Percentiles rank a stretch among this genome's conserved stretches.
phyloP scores from a whole-genome alignment of 768 basidiomycete species.

The Porphyrellus cyaneotinctus region DNA sequence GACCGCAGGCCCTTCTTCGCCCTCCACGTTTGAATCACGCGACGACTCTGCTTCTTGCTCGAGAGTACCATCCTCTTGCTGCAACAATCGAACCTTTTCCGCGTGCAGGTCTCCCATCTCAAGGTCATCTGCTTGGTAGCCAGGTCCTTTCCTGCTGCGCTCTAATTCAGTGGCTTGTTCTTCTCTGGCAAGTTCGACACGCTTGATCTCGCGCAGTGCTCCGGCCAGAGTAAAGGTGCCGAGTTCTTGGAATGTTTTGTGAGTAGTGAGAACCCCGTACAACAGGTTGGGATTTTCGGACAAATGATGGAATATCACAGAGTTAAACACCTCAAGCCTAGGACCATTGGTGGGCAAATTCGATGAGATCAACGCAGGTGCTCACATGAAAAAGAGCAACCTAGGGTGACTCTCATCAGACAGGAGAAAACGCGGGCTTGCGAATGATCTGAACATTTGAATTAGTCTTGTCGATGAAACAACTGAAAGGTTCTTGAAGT shows the following conservation, averaged over 20 bases:
- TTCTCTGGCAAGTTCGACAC: slow-evolving; percentile 67
- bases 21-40: slow-evolving; percentile 6
- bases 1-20: slow-evolving; percentile 10
- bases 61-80: slow-evolving; percentile 42
- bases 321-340: slow-evolving; percentile 91
- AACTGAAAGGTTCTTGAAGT: slow-evolving; percentile 76
- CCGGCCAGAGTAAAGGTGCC: slow-evolving; percentile 86
- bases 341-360: neutral
- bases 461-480: slow-evolving; percentile 79
- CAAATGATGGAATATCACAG: slow-evolving; percentile 72
- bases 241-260: slow-evolving; percentile 83
- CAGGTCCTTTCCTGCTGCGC: slow-evolving; percentile 19
- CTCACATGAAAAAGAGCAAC: slow-evolving; percentile 86
- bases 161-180: slow-evolving; percentile 46
- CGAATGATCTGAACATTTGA: slow-evolving; percentile 89
- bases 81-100: slow-evolving; percentile 67
- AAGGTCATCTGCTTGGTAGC: slow-evolving; percentile 21
- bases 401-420: slow-evolving; percentile 95
- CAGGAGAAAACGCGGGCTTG: slow-evolving; percentile 82
- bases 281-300: slow-evolving; percentile 83
- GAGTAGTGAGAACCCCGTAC: slow-evolving; percentile 80
- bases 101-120: slow-evolving; percentile 31
- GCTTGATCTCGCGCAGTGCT: slow-evolving; percentile 82
- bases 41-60: slow-evolving; percentile 24
- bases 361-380: slow-evolving; percentile 2